Evolutionary conservation across 768 basidiomycete species (phyloP).

Genomic region (Strobilomyces dryophilus): DNA sequence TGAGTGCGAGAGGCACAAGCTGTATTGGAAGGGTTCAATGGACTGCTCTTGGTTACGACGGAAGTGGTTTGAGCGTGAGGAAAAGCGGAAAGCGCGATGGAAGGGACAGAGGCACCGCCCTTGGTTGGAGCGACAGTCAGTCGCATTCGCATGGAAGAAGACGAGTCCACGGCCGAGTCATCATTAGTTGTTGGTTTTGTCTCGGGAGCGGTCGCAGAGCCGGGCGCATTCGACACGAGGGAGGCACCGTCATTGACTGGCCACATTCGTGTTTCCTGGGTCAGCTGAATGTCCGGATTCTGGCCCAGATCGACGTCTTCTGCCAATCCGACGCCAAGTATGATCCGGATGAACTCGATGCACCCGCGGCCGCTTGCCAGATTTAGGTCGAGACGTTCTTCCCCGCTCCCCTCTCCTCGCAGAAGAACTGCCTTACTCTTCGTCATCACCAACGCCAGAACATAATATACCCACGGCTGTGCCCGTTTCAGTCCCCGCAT

Average conservation of each 20-base stretch:
- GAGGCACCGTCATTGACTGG: background rate
- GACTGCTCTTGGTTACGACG: no score
- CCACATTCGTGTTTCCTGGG: background rate
- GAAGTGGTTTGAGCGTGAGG: background rate
- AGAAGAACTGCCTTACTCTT: constrained; percentile 1
- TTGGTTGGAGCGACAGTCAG: no score
- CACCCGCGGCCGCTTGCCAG: constrained; percentile 2
- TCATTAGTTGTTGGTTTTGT: background rate
- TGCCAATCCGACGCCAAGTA: background rate
- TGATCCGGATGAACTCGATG: constrained; percentile 1
- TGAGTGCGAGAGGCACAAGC: background rate
- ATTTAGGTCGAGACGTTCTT: constrained; percentile 6
- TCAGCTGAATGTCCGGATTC: background rate
- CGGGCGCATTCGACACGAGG: background rate
- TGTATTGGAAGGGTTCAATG: no score
- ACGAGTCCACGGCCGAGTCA: background rate
- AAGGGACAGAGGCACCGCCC: no score
- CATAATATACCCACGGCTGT: background rate
- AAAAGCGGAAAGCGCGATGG: background rate
- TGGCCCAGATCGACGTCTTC: background rate
- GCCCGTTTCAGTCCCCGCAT: background rate
- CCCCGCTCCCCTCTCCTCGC: constrained; percentile 9
- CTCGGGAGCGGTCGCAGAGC: background rate
- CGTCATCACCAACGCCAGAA: background rate
- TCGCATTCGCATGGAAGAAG: no score